A percentile compares a stretch with the other conserved stretches of the same genome.
phyloP scores from a whole-genome alignment of 2,329 filamentous ascomycete species.

The Pseudogymnoascus sp. region DNA sequence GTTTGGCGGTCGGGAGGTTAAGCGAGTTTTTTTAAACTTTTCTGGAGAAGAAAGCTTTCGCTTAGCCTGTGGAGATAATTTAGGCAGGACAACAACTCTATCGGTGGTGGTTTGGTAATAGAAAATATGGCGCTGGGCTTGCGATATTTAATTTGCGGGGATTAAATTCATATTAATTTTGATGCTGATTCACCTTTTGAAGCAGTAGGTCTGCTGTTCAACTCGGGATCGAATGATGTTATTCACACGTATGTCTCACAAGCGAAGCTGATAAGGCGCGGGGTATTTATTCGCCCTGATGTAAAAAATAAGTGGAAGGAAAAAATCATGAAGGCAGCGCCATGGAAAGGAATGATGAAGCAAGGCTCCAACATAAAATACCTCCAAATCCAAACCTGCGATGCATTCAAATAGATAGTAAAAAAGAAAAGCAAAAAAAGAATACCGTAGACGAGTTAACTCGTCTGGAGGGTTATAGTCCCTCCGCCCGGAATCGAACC shows the following conservation, averaged over 20 bases:
- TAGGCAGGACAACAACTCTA: background rate
- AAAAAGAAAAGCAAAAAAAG: background rate
- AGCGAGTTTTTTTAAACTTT: background rate
- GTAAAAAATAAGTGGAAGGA: background rate
- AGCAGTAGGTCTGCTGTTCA: background rate
- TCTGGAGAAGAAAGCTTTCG: background rate
- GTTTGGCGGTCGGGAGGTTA: conserved; percentile 4
- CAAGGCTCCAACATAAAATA: background rate
- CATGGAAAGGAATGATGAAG: background rate
- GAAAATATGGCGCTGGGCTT: background rate
- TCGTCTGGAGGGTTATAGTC: conserved; percentile 8
- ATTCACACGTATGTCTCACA: background rate
- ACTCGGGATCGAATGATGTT: background rate
- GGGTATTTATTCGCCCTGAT: background rate
- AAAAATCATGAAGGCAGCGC: background rate
- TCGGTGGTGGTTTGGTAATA: background rate
- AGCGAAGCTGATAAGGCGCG: background rate
- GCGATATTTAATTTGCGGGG: background rate
- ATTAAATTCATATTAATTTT: background rate
- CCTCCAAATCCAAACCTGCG: background rate
- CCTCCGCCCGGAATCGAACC: conserved; percentile 9
- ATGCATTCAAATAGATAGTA: background rate
- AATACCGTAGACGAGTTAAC: background rate
- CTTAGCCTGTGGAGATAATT: background rate
- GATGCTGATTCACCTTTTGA: background rate